Percentiles rank a stretch among this genome's conserved stretches.
phyloP scores from a whole-genome alignment of 371 early-diverging fungal species.

The Mortierella sp. region DNA sequence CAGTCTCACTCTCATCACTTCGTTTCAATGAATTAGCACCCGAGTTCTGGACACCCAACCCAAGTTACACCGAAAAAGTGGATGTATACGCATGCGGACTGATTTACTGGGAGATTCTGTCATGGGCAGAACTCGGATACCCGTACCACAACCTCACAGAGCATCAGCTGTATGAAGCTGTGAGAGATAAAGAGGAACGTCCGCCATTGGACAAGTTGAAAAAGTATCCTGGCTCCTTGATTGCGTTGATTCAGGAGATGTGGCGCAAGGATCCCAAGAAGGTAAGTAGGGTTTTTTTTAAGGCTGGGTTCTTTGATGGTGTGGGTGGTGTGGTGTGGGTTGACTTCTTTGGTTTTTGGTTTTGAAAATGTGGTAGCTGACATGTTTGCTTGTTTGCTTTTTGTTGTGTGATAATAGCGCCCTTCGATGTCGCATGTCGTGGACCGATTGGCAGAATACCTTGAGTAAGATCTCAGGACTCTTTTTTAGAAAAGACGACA shows the following conservation, averaged over 20 bases:
- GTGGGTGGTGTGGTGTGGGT: neutral
- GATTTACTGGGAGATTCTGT: slow-evolving; percentile 87
- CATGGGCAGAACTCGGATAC: slow-evolving; percentile 81
- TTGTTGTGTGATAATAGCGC: slow-evolving; percentile 53
- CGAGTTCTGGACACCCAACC: slow-evolving; percentile 81
- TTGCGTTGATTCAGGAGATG: slow-evolving; percentile 79
- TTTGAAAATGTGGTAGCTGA: no score
- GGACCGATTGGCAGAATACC: slow-evolving; percentile 69
- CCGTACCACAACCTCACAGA: slow-evolving; percentile 81
- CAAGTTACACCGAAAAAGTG: slow-evolving; percentile 85
- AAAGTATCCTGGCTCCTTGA: slow-evolving; percentile 70
- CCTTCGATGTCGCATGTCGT: slow-evolving; percentile 80
- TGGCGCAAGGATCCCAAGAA: slow-evolving; percentile 75
- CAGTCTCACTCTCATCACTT: neutral
- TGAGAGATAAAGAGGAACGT: slow-evolving; percentile 71
- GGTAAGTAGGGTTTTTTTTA: slow-evolving; percentile 51
- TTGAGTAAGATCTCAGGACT: slow-evolving; percentile 57
- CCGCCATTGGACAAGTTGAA: slow-evolving; percentile 73
- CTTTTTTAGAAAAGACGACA: neutral
- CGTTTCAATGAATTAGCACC: slow-evolving; percentile 64
- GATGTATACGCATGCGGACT: slow-evolving; percentile 82
- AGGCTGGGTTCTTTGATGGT: neutral
- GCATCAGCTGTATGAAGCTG: slow-evolving; percentile 71
- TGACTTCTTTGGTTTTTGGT: no score
- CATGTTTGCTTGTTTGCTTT: neutral